These are phyloP conservation scores for Grammothele lineata DNA, from an alignment of 768 basidiomycete species.

Conservation along the genomic window DNA sequence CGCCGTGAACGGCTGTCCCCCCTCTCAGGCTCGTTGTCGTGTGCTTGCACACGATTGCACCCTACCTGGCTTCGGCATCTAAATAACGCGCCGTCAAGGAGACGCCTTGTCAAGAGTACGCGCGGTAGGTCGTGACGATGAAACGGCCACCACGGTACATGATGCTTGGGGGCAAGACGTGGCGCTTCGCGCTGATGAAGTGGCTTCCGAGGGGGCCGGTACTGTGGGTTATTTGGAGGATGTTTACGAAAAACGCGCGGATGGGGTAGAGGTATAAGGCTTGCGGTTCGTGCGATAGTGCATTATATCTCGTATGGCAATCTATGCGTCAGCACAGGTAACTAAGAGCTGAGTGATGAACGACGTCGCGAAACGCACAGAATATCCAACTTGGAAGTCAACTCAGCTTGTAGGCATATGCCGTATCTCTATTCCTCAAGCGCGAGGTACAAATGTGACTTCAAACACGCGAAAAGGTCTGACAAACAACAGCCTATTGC, in stretches of 20 bases:
- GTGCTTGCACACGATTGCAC: constrained; percentile 14
- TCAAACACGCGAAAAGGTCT: too few species aligned
- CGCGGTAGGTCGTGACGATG: constrained; percentile 13
- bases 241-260: neutral
- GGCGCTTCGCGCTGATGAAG: constrained; percentile 1
- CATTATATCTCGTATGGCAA: too few species aligned
- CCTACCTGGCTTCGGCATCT: neutral
- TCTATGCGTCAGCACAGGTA: too few species aligned
- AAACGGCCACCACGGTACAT: constrained; percentile 12
- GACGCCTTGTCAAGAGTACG: constrained; percentile 22
- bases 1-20: constrained; percentile 1
- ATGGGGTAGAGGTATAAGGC: too few species aligned
- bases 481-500: too few species aligned
- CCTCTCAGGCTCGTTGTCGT: constrained; percentile 13
- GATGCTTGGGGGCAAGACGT: constrained; percentile 13
- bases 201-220: constrained; percentile 5
- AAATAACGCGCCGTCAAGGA: constrained; percentile 18
- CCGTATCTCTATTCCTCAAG: too few species aligned
- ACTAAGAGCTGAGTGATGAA: too few species aligned
- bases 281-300: too few species aligned
- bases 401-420: too few species aligned
- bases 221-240: constrained; percentile 5
- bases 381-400: too few species aligned
- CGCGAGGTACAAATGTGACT: too few species aligned
- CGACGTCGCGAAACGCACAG: too few species aligned